Evolutionary conservation across 225 moss, liverwort and hornwort species (phyloP).

Genomic region (Antitrichia curtipendula): DNA sequence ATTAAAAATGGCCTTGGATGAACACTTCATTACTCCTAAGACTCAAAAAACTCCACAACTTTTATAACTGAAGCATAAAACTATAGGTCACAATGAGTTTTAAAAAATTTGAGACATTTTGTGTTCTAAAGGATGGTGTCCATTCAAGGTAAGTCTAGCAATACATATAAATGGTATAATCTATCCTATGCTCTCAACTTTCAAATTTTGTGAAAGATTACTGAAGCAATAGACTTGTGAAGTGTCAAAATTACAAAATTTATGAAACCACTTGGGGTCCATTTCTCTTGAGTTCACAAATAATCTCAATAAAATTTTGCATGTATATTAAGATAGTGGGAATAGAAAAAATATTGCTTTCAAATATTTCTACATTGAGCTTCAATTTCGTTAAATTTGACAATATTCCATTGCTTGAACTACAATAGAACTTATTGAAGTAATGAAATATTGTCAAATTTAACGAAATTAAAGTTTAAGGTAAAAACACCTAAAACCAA

Average conservation of each 20-base stretch:
- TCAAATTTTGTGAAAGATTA: neutral
- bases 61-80: no score
- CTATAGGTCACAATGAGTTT: no score
- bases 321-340: neutral
- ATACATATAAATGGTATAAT: neutral
- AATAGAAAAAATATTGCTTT: neutral
- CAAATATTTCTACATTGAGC: neutral
- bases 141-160: neutral
- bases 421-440: no score
- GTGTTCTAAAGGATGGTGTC: neutral
- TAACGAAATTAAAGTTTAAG: neutral
- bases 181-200: neutral
- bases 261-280: accelerated
- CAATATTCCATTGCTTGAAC: neutral
- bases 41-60: neutral
- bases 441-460: no score
- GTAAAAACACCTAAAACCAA: neutral
- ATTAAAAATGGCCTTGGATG: neutral
- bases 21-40: neutral
- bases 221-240: neutral
- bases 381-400: neutral
- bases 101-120: neutral
- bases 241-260: neutral
- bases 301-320: neutral
- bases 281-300: neutral